phyloP scores from a whole-genome alignment of 306 rosid genomes.

The Alnus glutinosa region DNA sequence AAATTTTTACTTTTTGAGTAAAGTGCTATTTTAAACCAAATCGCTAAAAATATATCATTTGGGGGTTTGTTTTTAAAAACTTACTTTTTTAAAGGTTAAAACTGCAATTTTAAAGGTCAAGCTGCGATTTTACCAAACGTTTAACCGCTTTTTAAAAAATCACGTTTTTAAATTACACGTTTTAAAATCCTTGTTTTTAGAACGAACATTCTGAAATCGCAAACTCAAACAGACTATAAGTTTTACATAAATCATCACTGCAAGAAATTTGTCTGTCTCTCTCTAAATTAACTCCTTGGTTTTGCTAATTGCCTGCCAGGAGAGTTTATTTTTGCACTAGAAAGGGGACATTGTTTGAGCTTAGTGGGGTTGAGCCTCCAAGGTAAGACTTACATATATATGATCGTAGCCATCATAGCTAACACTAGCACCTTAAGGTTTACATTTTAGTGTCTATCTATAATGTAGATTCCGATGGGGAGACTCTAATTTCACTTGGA shows the following conservation, averaged over 20 bases:
- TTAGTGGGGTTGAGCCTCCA: constrained; percentile 59
- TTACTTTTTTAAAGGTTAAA: no score
- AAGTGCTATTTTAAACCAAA: no score
- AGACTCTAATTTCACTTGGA: constrained; percentile 43
- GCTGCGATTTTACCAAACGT: no score
- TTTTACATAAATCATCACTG: constrained; percentile 7
- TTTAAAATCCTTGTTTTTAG: no score
- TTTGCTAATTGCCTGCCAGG: constrained; percentile 46
- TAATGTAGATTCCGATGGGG: constrained; percentile 33
- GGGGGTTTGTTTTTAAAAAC: no score
- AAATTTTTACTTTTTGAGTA: constrained; percentile 16
- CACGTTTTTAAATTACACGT: no score
- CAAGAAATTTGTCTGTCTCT: constrained; percentile 23
- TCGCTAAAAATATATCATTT: no score
- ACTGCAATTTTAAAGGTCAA: no score
- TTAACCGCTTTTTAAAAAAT: no score
- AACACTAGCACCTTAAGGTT: constrained; percentile 12
- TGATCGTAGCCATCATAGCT: constrained; percentile 18
- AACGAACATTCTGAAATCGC: neutral
- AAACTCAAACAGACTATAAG: no score
- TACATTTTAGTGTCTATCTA: constrained; percentile 17
- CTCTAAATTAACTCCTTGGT: constrained; percentile 15
- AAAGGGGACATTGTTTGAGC: constrained; percentile 67
- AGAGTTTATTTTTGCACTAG: constrained; percentile 77
- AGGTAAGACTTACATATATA: constrained; percentile 58